Evolutionary conservation across 306 rosid genomes (phyloP).

Genomic region (Cicer judaicum): DNA sequence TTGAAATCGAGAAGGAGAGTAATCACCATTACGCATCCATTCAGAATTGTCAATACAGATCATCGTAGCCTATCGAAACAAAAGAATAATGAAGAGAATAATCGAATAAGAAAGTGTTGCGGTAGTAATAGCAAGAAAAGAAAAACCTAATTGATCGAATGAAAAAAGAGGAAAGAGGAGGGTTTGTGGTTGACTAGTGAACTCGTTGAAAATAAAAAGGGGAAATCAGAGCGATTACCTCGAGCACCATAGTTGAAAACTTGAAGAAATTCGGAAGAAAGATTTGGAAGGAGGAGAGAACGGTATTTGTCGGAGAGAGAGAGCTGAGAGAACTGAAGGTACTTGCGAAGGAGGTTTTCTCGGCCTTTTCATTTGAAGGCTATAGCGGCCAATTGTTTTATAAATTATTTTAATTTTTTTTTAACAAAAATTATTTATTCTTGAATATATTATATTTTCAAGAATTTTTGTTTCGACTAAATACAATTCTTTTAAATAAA

Average conservation of each 20-base stretch:
- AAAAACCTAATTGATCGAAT: constrained; percentile 58
- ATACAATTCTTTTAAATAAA: too few relatives aligned
- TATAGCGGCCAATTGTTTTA: too few relatives aligned
- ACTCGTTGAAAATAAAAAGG: not conserved
- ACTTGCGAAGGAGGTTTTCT: constrained; percentile 26
- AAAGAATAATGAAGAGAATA: not conserved
- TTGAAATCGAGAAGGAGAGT: constrained; percentile 83
- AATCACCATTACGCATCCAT: constrained; percentile 97
- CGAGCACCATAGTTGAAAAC: constrained; percentile 78
- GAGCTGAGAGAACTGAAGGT: constrained; percentile 1
- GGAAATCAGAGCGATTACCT: constrained; percentile 51
- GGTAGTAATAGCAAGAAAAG: not conserved
- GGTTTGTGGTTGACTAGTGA: not conserved
- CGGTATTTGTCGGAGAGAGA: not conserved
- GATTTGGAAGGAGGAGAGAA: constrained; percentile 23
- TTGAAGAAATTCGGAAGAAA: constrained; percentile 16
- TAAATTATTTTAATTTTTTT: too few relatives aligned
- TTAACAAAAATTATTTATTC: too few relatives aligned
- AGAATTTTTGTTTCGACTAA: too few relatives aligned
- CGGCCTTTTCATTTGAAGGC: too few relatives aligned
- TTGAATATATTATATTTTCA: too few relatives aligned
- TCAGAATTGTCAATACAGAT: constrained; percentile 94
- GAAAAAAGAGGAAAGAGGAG: not conserved
- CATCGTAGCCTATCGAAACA: constrained; percentile 72
- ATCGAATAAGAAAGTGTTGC: not conserved